A percentile compares a stretch with the other conserved stretches of the same genome.
phyloP scores from a whole-genome alignment of 257 asterid species.

The Solanum verrucosum region DNA sequence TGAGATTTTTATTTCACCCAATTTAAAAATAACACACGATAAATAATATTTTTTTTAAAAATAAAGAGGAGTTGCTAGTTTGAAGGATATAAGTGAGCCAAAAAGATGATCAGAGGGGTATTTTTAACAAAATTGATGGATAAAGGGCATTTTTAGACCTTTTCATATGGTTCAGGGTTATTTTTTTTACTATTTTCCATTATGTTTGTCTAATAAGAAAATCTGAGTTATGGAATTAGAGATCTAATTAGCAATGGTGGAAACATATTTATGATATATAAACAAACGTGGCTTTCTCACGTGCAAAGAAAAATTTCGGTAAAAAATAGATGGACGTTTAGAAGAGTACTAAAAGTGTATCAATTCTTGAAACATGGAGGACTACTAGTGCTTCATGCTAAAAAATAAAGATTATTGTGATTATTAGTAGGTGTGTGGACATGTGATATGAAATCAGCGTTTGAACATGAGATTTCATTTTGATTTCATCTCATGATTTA shows the following conservation, averaged over 20 bases:
- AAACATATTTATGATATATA: neutral
- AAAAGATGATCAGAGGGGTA: neutral
- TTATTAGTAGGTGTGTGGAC: neutral
- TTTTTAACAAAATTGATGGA: neutral
- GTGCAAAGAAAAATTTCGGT: neutral
- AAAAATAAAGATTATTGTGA: too few relatives aligned
- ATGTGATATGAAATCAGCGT: neutral
- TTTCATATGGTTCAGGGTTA: neutral
- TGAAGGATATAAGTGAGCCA: neutral
- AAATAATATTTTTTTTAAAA: too few relatives aligned
- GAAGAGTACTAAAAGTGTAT: neutral
- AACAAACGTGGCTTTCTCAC: too few relatives aligned
- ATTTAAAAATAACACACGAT: neutral
- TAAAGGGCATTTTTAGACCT: neutral
- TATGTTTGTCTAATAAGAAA: neutral
- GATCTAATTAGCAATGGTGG: neutral
- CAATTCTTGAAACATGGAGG: neutral
- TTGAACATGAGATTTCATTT: too few relatives aligned
- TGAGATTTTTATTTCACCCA: neutral
- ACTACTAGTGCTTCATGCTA: too few relatives aligned
- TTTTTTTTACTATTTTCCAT: too few relatives aligned
- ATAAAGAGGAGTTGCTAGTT: neutral
- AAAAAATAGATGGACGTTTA: neutral
- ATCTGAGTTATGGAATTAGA: neutral
- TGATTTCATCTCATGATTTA: neutral